Conservation (phyloP, 1,284 basidiomycete genomes). For the Vanrija sp. region DNA sequence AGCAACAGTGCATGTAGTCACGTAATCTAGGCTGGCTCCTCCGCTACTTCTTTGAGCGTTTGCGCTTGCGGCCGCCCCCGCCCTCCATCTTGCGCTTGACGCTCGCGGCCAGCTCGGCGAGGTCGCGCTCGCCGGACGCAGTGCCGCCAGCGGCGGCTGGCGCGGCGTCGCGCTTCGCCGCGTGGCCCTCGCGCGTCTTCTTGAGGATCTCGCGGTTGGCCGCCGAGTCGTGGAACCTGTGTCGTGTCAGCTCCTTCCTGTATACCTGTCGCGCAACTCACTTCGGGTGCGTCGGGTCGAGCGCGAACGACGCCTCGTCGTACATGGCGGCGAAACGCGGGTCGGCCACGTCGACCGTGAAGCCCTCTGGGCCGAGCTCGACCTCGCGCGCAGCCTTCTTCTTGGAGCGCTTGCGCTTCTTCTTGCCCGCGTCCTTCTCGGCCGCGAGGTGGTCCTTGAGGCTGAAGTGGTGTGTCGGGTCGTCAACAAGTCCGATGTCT, state of each 20-base stretch:
- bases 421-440: slow-evolving; percentile 63
- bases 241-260: neutral
- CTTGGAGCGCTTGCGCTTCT: slow-evolving; percentile 53
- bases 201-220: slow-evolving; percentile 75
- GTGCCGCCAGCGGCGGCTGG: slow-evolving; percentile 1
- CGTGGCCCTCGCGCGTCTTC: slow-evolving; percentile 40
- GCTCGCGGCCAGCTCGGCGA: slow-evolving; percentile 71
- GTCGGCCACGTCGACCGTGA: slow-evolving; percentile 80
- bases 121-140: slow-evolving; percentile 47
- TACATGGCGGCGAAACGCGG: slow-evolving; percentile 81
- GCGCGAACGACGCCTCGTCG: slow-evolving; percentile 87
- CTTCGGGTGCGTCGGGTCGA: slow-evolving; percentile 95
- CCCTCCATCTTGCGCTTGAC: slow-evolving; percentile 68
- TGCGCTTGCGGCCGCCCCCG: slow-evolving; percentile 16
- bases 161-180: slow-evolving; percentile 11
- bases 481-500: slow-evolving; percentile 29
- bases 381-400: slow-evolving; percentile 60
- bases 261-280: slow-evolving; percentile 51
- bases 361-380: slow-evolving; percentile 53
- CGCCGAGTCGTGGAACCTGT: slow-evolving; percentile 82
- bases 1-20: neutral
- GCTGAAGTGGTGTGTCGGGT: slow-evolving; percentile 63
- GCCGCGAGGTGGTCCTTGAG: slow-evolving; percentile 84
- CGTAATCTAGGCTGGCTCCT: too few species aligned
- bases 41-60: slow-evolving; percentile 22